These are phyloP conservation scores for Ogataea neopini DNA, from an alignment of 805 yeast genomes.

Conservation along the genomic window DNA sequence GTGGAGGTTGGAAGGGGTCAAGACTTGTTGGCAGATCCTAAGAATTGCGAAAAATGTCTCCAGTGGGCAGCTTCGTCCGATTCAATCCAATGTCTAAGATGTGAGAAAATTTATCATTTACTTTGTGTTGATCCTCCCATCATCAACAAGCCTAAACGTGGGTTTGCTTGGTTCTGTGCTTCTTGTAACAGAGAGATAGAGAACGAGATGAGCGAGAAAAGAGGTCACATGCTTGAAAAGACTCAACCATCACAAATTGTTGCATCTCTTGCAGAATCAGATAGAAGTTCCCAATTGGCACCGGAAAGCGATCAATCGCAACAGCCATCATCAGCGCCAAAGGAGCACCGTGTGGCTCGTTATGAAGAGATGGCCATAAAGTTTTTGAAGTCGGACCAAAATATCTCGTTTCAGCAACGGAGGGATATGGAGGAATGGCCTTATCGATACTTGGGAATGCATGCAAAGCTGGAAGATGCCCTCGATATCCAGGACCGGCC, in stretches of 20 bases:
- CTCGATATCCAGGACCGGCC: conserved; percentile 76
- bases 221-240: conserved; percentile 37
- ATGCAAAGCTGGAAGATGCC: conserved; percentile 73
- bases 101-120: conserved; percentile 72
- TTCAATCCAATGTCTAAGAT: conserved; percentile 78
- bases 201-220: conserved; percentile 37
- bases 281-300: not conserved
- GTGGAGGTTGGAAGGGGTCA: conserved; percentile 68
- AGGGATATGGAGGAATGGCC: conserved; percentile 75
- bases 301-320: not conserved
- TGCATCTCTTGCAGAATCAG: conserved; percentile 13
- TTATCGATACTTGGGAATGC: conserved; percentile 75
- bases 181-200: conserved; percentile 65
- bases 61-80: conserved; percentile 82
- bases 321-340: conserved; percentile 5
- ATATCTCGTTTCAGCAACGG: conserved; percentile 44
- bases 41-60: conserved; percentile 72
- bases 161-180: conserved; percentile 91
- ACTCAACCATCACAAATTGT: conserved; percentile 30
- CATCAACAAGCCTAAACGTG: conserved; percentile 74
- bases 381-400: conserved; percentile 49
- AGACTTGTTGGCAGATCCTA: conserved; percentile 62
- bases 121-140: conserved; percentile 86
- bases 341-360: conserved; percentile 39
- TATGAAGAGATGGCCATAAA: conserved; percentile 59